phyloP scores from a whole-genome alignment of 139 green algal genomes.

The Pleodorina starrii region DNA sequence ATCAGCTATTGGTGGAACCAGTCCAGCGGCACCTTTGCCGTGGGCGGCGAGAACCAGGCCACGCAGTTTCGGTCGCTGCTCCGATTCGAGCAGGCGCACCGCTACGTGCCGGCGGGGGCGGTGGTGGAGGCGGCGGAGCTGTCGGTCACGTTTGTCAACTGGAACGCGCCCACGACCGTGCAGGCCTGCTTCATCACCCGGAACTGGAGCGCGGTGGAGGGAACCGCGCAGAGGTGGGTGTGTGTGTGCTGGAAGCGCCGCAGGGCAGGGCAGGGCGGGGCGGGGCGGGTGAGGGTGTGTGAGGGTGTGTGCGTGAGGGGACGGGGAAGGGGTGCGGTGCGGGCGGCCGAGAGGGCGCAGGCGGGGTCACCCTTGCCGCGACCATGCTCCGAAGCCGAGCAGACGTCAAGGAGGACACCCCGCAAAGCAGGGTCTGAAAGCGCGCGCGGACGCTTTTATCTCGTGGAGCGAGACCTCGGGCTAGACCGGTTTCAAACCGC shows the following conservation, averaged over 20 bases:
- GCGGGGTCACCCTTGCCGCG: too few species aligned
- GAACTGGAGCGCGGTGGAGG: neutral
- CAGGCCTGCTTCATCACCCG: constrained; percentile 16
- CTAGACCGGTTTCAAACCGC: too few species aligned
- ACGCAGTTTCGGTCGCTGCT: constrained; percentile 8
- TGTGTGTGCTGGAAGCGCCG: too few species aligned
- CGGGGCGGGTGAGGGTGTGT: neutral
- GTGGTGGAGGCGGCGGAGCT: constrained; percentile 39
- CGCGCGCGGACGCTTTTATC: too few species aligned
- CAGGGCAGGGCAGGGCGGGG: neutral
- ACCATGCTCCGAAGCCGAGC: too few species aligned
- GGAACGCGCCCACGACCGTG: neutral
- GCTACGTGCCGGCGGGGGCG: constrained; percentile 16
- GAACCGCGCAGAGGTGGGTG: neutral
- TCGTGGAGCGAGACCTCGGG: too few species aligned
- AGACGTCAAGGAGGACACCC: too few species aligned
- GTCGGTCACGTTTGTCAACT: constrained; percentile 25
- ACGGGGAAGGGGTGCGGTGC: neutral
- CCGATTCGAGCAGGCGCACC: constrained; percentile 30
- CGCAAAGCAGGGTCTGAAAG: too few species aligned
- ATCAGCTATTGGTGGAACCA: constrained; percentile 25
- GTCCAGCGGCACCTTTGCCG: neutral
- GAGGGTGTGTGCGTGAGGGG: too few species aligned
- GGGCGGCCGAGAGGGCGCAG: too few species aligned
- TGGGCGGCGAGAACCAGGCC: neutral